Evolutionary conservation across 2,329 filamentous ascomycete species (phyloP).

Genomic region (Arthrinium puccinioides): DNA sequence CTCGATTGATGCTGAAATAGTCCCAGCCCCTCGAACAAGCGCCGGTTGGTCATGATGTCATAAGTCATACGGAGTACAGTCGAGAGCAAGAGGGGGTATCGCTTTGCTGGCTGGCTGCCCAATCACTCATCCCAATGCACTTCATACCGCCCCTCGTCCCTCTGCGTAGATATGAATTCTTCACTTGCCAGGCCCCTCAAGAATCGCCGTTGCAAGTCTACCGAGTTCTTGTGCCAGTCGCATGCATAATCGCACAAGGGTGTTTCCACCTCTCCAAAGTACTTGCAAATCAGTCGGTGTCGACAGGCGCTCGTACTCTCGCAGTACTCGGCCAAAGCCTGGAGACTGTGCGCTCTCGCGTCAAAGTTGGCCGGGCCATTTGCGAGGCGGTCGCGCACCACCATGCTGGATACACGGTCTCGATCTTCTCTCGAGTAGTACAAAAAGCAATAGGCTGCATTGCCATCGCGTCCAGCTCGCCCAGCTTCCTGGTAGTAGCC

Average conservation of each 20-base stretch:
- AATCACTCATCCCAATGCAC: constrained; percentile 44
- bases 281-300: constrained; percentile 66
- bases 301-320: constrained; percentile 68
- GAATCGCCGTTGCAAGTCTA: constrained; percentile 50
- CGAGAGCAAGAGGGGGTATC: too few relatives aligned
- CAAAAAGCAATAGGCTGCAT: constrained; percentile 77
- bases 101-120: too few relatives aligned
- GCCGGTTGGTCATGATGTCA: too few relatives aligned
- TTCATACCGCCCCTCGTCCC: constrained; percentile 50
- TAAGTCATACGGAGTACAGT: too few relatives aligned
- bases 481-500: constrained; percentile 96
- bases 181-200: constrained; percentile 48
- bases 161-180: constrained; percentile 58
- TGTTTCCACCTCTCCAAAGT: constrained; percentile 61
- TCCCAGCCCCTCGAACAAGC: too few relatives aligned
- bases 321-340: constrained; percentile 70
- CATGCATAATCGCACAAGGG: constrained; percentile 67
- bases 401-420: constrained; percentile 59
- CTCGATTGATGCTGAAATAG: too few relatives aligned
- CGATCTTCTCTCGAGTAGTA: constrained; percentile 88
- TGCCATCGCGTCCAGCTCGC: constrained; percentile 81
- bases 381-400: constrained; percentile 36
- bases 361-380: constrained; percentile 34
- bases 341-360: constrained; percentile 54
- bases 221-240: constrained; percentile 67